Evolutionary conservation across 805 yeast species (phyloP).

Genomic region (Barnettozyma botsteinii): DNA sequence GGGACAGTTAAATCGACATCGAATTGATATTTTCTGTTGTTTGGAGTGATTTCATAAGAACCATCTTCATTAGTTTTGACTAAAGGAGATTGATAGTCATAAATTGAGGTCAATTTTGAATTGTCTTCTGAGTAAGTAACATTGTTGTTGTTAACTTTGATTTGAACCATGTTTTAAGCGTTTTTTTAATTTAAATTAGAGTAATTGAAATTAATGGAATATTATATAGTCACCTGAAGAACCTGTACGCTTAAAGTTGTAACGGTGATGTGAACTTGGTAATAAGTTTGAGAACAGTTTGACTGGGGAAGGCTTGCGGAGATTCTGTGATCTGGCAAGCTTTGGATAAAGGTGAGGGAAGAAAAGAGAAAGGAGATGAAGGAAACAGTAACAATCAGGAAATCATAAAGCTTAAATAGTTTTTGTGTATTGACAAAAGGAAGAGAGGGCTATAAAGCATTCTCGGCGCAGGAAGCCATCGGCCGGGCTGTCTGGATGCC

Average conservation of each 20-base stretch:
- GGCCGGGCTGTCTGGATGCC: too few relatives aligned
- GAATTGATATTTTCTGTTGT: slow-evolving; percentile 70
- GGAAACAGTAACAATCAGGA: neutral
- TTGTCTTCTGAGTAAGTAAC: slow-evolving; percentile 40
- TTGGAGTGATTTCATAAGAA: slow-evolving; percentile 64
- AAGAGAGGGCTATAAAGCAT: too few relatives aligned
- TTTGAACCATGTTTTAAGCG: slow-evolving; percentile 21
- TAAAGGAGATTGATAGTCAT: slow-evolving; percentile 63
- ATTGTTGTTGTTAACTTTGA: slow-evolving; percentile 50
- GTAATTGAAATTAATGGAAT: slow-evolving; percentile 14
- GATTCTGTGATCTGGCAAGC: neutral
- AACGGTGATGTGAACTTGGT: slow-evolving; percentile 26
- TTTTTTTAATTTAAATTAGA: slow-evolving; percentile 5
- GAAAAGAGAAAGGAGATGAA: neutral
- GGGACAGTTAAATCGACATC: slow-evolving; percentile 78
- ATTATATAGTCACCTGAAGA: slow-evolving; percentile 22
- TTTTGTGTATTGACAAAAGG: too few relatives aligned
- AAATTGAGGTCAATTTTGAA: slow-evolving; percentile 47
- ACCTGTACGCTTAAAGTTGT: slow-evolving; percentile 24
- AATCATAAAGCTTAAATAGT: neutral
- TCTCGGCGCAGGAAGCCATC: too few relatives aligned
- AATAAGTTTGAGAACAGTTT: slow-evolving; percentile 25
- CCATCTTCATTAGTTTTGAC: slow-evolving; percentile 44
- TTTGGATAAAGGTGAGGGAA: neutral
- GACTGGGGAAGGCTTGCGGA: slow-evolving; percentile 8